A percentile compares a stretch with the other conserved stretches of the same genome.
Evolutionary conservation across 306 rosid genomes (phyloP).

Genomic region (Prunus padus): DNA sequence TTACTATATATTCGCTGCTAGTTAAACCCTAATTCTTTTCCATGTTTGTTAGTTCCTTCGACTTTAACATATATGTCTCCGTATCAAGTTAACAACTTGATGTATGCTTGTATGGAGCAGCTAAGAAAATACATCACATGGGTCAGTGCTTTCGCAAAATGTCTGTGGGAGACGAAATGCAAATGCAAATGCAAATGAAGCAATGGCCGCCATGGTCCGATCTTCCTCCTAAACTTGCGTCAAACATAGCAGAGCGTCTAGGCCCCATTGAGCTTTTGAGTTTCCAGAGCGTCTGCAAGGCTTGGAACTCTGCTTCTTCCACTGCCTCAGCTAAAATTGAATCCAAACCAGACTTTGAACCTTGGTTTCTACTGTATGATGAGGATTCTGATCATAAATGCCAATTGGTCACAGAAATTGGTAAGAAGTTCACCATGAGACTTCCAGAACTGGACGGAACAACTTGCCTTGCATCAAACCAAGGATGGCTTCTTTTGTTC

Average conservation of each 20-base stretch:
- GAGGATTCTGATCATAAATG: not conserved
- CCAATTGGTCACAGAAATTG: not conserved
- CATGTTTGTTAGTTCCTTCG: not conserved
- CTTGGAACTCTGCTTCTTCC: slow-evolving; percentile 28
- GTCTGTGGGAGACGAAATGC: not conserved
- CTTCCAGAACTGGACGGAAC: slow-evolving; percentile 23
- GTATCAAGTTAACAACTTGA: too few relatives aligned
- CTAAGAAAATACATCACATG: not conserved
- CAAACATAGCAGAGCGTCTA: slow-evolving; percentile 11
- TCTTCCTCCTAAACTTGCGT: slow-evolving; percentile 23
- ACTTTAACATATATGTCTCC: too few relatives aligned
- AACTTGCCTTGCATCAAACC: slow-evolving; percentile 37
- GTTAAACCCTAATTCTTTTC: too few relatives aligned
- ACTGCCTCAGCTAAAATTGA: not conserved
- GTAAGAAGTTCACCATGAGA: not conserved
- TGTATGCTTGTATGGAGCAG: too few relatives aligned
- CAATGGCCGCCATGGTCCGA: slow-evolving; percentile 21
- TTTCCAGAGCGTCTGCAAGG: slow-evolving; percentile 35
- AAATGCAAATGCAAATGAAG: not conserved
- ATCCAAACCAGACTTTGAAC: not conserved
- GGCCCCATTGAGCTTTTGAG: slow-evolving; percentile 22
- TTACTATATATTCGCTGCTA: not conserved
- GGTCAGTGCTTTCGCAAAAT: not conserved
- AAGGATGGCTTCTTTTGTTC: slow-evolving; percentile 41
- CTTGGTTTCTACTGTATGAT: slow-evolving; percentile 27